Base-by-base conservation (phyloP, 2,329 filamentous ascomycete genomes). In the Fusarium avenaceum region DNA sequence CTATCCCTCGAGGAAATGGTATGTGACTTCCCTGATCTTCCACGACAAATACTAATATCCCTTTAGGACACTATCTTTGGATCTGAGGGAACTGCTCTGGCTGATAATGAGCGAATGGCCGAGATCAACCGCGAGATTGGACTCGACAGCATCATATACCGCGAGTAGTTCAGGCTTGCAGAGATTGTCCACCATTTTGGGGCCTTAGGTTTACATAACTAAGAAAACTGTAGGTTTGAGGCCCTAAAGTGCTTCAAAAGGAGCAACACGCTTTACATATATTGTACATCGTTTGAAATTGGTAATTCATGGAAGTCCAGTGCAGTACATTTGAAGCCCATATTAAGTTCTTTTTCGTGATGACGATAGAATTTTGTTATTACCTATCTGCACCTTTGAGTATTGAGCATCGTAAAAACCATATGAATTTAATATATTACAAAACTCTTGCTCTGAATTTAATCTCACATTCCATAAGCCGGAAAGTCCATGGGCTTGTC, bases 91-190 rank as follows among this genome's bases (percentile, higher is more conserved):
- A 85, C 86, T 4, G 90, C 90, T 0, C 84, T 87, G 48, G 87
- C 88, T 3, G 90, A 93, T 73, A 83, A 86, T 53, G 88, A 91
- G 78, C 85, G 90, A 28, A 92, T 92, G 89, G 84, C 84, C n/a
- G 87, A 90, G 76, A 92, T 93, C 72, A 90, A 92, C 75, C 80
- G 81, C 32, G 90, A 92, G 71, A 88, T 93, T 64, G 91, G 91
- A 0, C 79, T 92, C 0, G 53, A 55, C 1, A 51, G 35, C 6
- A 15, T 62, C 1, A 39, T 68, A 3, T 52, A 40, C 26, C 39
- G 52, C 1, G 47, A 49, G 6, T 43, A 26, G 32, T 40, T 7
- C n/a, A 54, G 6, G 19, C 57, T n/a, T 19, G 2, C 6, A 9
- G 35, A 7, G 14, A 38, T n/a, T 6, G 35, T 4, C 15, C 10